Evolutionary conservation across 2,329 filamentous ascomycete species (phyloP).

Genomic region (Neurospora crassa): DNA sequence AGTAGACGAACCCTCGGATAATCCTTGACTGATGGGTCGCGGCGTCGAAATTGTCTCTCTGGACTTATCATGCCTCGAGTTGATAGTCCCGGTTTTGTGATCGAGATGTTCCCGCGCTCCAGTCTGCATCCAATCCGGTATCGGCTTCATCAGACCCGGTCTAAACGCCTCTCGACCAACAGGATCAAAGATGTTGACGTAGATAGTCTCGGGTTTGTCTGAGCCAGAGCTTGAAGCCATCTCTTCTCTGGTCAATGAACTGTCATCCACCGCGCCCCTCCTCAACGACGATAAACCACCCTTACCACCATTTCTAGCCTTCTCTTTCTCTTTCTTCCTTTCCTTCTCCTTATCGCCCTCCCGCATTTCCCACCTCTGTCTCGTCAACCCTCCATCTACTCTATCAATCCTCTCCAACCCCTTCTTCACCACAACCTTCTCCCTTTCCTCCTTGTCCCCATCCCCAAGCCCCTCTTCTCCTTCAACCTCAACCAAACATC

Average conservation of each 20-base stretch:
- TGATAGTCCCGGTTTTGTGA: not conserved
- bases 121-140: conserved; percentile 37
- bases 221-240: not conserved
- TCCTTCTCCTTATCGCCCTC: conserved; percentile 4
- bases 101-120: conserved; percentile 4
- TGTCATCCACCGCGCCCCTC: not conserved
- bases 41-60: not conserved
- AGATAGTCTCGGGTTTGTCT: conserved; percentile 28
- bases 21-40: not conserved
- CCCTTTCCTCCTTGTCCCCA: conserved; percentile 24
- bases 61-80: not conserved
- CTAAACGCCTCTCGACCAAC: conserved; percentile 36
- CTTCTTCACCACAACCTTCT: conserved; percentile 27
- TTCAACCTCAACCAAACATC: conserved; percentile 34
- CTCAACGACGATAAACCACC: not conserved
- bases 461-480: conserved; percentile 24
- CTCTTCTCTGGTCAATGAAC: not conserved
- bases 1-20: not conserved
- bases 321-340: not conserved
- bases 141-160: conserved; percentile 39
- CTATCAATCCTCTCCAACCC: conserved; percentile 34
- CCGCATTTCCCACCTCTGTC: conserved; percentile 31
- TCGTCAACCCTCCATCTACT: conserved; percentile 37
- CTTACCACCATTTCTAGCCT: not conserved
- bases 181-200: conserved; percentile 41